Percentiles rank a stretch among this genome's conserved stretches.
These are phyloP conservation scores for Sungouiozyma intestinalis DNA, from an alignment of 805 yeast genomes.

Conservation along the genomic window DNA sequence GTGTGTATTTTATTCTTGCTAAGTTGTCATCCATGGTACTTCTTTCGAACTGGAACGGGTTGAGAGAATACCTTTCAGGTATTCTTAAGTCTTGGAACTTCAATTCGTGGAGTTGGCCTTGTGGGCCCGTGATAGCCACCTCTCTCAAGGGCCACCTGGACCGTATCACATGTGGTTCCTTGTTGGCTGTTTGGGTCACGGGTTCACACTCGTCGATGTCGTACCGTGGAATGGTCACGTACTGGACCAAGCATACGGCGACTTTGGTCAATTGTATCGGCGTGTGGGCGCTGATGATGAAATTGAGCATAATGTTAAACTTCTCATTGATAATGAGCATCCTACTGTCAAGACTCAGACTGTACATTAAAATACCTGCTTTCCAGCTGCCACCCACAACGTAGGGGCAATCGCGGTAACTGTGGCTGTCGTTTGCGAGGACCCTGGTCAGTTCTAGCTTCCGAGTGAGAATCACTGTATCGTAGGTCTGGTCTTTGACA, in stretches of 20 bases:
- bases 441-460: not conserved
- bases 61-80: not conserved
- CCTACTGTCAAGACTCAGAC: not conserved
- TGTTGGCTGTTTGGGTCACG: not conserved
- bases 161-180: not conserved
- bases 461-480: not conserved
- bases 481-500: not conserved
- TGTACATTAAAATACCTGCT: not conserved
- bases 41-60: not conserved
- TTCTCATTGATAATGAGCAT: not conserved
- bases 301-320: not conserved
- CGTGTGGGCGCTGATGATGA: not conserved
- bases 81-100: not conserved
- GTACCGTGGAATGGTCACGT: not conserved
- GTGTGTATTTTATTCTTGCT: not conserved
- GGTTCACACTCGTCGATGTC: not conserved
- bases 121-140: not conserved
- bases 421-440: not conserved
- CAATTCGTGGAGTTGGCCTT: not conserved
- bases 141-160: not conserved
- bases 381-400: not conserved
- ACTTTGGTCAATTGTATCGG: not conserved
- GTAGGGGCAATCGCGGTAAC: not conserved
- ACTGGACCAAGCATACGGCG: not conserved
- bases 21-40: not conserved